Evolutionary conservation across 805 yeast species (phyloP).

Genomic region (Teunomyces funiuensis): DNA sequence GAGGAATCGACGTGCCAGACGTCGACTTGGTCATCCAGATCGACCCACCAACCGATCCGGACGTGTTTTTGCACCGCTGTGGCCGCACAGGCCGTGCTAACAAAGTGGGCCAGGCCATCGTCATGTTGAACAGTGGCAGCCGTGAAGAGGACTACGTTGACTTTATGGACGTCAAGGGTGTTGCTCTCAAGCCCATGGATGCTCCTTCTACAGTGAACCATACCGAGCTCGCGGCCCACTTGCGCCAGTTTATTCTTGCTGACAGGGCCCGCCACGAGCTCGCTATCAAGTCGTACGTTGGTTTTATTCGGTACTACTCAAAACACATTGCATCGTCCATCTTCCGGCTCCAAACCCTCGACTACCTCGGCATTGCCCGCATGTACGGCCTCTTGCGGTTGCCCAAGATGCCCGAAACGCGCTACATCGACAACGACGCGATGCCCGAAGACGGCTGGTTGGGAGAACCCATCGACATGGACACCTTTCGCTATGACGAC

Average conservation of each 20-base stretch:
- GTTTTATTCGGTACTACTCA: conserved; percentile 77
- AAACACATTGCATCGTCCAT: conserved; percentile 89
- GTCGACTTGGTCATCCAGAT: conserved; percentile 92
- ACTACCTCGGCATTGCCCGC: conserved; percentile 68
- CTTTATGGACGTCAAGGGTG: conserved; percentile 70
- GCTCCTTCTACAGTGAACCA: conserved; percentile 23
- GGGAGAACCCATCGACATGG: conserved; percentile 62
- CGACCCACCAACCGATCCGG: conserved; percentile 94
- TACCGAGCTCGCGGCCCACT: conserved; percentile 21
- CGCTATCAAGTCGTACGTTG: conserved; percentile 78
- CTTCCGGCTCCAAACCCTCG: conserved; percentile 70
- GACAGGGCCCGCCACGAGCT: conserved; percentile 84
- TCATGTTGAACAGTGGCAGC: conserved; percentile 66
- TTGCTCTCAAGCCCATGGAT: conserved; percentile 46
- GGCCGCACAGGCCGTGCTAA: conserved; percentile 97
- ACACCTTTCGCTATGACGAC: conserved; percentile 64
- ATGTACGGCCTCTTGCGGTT: conserved; percentile 79
- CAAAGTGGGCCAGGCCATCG: conserved; percentile 73
- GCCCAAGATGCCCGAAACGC: conserved; percentile 93
- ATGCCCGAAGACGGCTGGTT: conserved; percentile 79
- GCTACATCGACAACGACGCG: conserved; percentile 43
- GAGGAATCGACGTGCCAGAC: conserved; percentile 94
- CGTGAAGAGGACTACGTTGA: conserved; percentile 81
- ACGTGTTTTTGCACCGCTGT: conserved; percentile 86
- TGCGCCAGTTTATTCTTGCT: conserved; percentile 56